These are phyloP conservation scores for Hyaloraphidium curvatum DNA, from an alignment of 192 early-diverging fungal species.

Conservation along the genomic window DNA sequence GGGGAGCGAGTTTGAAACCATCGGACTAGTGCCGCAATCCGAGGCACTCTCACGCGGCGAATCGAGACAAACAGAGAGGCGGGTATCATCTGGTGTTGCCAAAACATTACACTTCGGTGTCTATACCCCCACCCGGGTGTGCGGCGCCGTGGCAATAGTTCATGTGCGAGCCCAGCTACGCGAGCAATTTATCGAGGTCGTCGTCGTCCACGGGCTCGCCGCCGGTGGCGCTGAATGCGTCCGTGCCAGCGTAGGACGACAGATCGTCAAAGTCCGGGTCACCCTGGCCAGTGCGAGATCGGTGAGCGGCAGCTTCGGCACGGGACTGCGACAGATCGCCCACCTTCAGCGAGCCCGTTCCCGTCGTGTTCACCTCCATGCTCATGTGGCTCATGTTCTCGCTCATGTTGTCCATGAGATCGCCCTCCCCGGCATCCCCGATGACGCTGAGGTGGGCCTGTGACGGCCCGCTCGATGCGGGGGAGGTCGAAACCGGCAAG, in stretches of 20 bases:
- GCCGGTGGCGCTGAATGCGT: background rate
- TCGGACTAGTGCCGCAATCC: too few species aligned
- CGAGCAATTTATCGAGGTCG: background rate
- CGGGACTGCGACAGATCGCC: background rate
- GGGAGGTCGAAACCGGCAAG: background rate
- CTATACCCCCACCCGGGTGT: too few species aligned
- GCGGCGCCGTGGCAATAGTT: too few species aligned
- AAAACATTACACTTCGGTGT: too few species aligned
- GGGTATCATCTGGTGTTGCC: too few species aligned
- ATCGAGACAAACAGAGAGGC: too few species aligned
- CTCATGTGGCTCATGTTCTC: slow-evolving; percentile 48
- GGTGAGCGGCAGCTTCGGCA: background rate
- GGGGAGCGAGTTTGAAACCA: too few species aligned
- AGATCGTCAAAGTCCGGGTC: slow-evolving; percentile 3
- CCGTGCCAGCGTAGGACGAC: too few species aligned
- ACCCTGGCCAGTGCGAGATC: background rate
- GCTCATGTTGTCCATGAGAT: slow-evolving; percentile 9
- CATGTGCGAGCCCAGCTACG: too few species aligned
- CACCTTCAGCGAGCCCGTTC: slow-evolving; percentile 52
- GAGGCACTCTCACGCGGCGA: too few species aligned
- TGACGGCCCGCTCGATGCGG: background rate
- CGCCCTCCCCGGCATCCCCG: background rate
- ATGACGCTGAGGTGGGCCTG: background rate
- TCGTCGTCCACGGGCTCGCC: background rate
- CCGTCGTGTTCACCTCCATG: slow-evolving; percentile 64